A percentile compares a stretch with the other conserved stretches of the same genome.
Evolutionary conservation across 2,329 filamentous ascomycete species (phyloP).

Genomic region (Botrytis paeoniae): DNA sequence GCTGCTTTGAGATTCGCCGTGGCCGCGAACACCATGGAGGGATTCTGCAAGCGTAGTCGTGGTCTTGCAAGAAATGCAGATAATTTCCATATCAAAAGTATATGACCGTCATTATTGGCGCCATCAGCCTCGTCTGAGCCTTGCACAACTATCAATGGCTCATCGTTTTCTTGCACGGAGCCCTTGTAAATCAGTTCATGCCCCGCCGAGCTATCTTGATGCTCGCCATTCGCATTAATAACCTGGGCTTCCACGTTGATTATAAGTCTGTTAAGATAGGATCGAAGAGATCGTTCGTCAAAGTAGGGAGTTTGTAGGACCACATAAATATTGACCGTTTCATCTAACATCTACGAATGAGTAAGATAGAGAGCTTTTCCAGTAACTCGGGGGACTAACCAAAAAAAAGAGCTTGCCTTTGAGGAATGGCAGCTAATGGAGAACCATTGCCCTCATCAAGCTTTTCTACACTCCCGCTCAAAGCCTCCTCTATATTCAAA

Average conservation of each 20-base stretch:
- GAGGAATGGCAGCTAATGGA: slow-evolving; percentile 54
- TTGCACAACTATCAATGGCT: slow-evolving; percentile 49
- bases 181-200: slow-evolving; percentile 61
- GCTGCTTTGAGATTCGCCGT: slow-evolving; percentile 58
- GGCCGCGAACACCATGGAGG: slow-evolving; percentile 63
- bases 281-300: slow-evolving; percentile 54
- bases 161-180: slow-evolving; percentile 47
- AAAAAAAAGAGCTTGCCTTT: slow-evolving; percentile 67
- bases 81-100: slow-evolving; percentile 59
- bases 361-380: slow-evolving; percentile 42
- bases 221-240: slow-evolving; percentile 53
- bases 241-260: slow-evolving; percentile 67
- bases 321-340: slow-evolving; percentile 66
- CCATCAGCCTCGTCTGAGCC: slow-evolving; percentile 43
- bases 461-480: slow-evolving; percentile 45
- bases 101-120: slow-evolving; percentile 39
- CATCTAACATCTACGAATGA: slow-evolving; percentile 61
- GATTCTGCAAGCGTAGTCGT: slow-evolving; percentile 62
- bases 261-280: slow-evolving; percentile 59
- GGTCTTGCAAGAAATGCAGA: slow-evolving; percentile 57
- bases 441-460: slow-evolving; percentile 39
- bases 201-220: slow-evolving; percentile 43
- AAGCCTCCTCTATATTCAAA: slow-evolving; percentile 51
- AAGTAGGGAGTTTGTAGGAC: slow-evolving; percentile 63
- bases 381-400: slow-evolving; percentile 50